Evolutionary conservation across 352 stramenopile species (phyloP), one percentile per base, ranked within the genome.

Genomic region (Phytopythium mirpurense): DNA sequence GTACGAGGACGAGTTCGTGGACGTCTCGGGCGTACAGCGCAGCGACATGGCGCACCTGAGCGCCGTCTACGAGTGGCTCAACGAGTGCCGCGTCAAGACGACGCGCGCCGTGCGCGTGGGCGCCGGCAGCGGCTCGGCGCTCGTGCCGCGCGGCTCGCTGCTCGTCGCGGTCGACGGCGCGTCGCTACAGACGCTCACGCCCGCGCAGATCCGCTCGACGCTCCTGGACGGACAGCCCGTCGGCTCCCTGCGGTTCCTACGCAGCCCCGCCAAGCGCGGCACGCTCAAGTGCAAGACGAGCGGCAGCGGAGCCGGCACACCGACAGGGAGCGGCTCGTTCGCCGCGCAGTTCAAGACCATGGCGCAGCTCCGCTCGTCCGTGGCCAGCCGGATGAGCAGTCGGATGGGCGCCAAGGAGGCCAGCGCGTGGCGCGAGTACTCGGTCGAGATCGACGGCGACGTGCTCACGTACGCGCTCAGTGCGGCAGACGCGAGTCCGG

Each of bases 391-490:
- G 15, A 50, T 37, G 27, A 18, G 26, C 27, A 26, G 18, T 34
- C 43, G 43, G 16, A 37, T 37, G 16, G 43, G 15, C 10, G 14
- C 16, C 16, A 50, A 50, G 26, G 27, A 37, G 26, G 26, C n/a
- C 8, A 4, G 12, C 31, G 34, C 74, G 6, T 89, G 78, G 78
- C 75, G 73, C n/a, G 70, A 84, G 34, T 74, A 87, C 34, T 56
- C 83, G 10, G 69, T 89, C 29, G 71, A 89, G 57, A 65, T 89
- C 37, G 75, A 82, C 2, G 78, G 76, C 8, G 76, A 87, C 45
- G 58, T 81, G 32, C 56, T 89, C 23, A 83, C 73, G 7, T 89
- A 74, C 44, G 62, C 75, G 14, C 54, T 60, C 9, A 19, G 26
- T 14, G 24, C 24, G 2, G 26, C 16, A 34, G 43, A 11, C 0